Evolutionary conservation across 805 yeast species (phyloP).

Genomic region (Candida peoriensis): DNA sequence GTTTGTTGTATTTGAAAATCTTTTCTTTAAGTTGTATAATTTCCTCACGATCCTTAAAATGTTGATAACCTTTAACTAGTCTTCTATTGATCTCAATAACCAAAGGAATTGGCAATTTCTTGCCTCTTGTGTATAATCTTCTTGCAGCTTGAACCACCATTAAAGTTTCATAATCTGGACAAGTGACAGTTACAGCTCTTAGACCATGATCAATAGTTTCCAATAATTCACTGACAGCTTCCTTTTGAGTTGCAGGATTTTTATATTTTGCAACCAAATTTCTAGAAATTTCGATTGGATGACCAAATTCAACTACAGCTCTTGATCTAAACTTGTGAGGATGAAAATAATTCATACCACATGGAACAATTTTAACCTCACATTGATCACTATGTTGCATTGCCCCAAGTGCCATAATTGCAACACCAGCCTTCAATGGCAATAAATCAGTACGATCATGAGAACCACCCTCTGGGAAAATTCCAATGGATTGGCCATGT

Average conservation of each 20-base stretch:
- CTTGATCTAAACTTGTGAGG: constrained; percentile 94
- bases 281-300: constrained; percentile 65
- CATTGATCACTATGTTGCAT: constrained; percentile 71
- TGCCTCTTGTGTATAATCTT: constrained; percentile 76
- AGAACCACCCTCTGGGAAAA: constrained; percentile 98
- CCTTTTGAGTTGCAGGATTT: constrained; percentile 55
- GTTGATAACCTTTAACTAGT: constrained; percentile 74
- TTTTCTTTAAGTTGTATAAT: constrained; percentile 55
- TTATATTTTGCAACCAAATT: constrained; percentile 62
- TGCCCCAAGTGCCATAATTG: constrained; percentile 96
- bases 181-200: constrained; percentile 85
- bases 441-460: constrained; percentile 90
- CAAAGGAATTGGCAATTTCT: constrained; percentile 70
- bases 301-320: constrained; percentile 92
- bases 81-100: constrained; percentile 90
- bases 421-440: constrained; percentile 96
- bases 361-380: constrained; percentile 85
- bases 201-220: constrained; percentile 71
- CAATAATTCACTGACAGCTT: constrained; percentile 69
- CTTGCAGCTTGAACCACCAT: constrained; percentile 93
- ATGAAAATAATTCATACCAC: constrained; percentile 96
- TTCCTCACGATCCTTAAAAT: constrained; percentile 65
- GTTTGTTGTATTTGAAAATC: constrained; percentile 66
- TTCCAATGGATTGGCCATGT: constrained; percentile 79
- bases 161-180: constrained; percentile 91